Evolutionary conservation across 768 basidiomycete species (phyloP), one percentile per base, ranked within the genome.

Genomic region (Cyathus striatus): DNA sequence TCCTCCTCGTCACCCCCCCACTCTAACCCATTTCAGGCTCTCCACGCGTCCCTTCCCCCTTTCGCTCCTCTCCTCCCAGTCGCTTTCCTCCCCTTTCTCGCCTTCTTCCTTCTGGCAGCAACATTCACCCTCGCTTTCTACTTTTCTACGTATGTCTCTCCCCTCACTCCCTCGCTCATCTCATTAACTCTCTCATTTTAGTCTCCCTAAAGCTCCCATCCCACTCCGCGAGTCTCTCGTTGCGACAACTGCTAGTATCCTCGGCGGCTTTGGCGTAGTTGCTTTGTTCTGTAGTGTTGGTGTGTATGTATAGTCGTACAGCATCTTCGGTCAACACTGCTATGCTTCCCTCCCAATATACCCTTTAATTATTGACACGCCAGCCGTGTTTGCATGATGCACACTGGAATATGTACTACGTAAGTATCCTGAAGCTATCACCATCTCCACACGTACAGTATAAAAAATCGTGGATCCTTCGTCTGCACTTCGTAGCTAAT

Each of bases 401-500:
- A 46, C 87, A 90, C 89, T 90, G 57, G 32, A 35, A 37, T 42
- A 44, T 50, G 43, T 50, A 40, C 51, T 42, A 37, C 26, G n/a
- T 20, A 22, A 35, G 20, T 21, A 17, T 26, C 41, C 23, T 14
- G 25, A 26, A 42, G 35, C 35, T 18, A 10, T 6, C 12, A 18
- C 12, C 35, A 36, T 10, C 38, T 43, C 43, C 38, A 48, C 23
- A 72, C 86, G 47, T 58, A 92, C 92, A n/a, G 84, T 90, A 63
- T 94, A 96, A 61, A 95, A 83, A 54, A 94, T 83, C 10, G 92
- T 96, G 23, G 90, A 89, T 3, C 93, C 93, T 72, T 95, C 93
- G 63, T 95, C 93, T 27, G 90, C 93, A 50, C 90, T 89, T 39
- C 92, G 80, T 59, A 89, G 68, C 87, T 90, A 59, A 30, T 6